Percentiles rank a stretch among this genome's conserved stretches.
phyloP scores from a whole-genome alignment of 441 rosid genomes.

The Breynia disticha region DNA sequence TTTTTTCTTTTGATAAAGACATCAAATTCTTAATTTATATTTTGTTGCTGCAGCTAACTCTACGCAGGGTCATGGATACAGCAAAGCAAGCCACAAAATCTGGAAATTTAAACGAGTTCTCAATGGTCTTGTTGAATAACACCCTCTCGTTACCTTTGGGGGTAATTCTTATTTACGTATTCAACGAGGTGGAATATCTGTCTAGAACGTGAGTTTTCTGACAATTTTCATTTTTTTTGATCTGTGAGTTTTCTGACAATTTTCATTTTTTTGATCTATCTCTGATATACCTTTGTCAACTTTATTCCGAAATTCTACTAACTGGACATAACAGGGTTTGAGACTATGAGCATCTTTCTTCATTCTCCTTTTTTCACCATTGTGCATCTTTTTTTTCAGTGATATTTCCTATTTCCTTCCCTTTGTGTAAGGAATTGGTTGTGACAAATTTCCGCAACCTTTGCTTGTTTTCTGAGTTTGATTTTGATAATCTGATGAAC shows the following conservation, averaged over 20 bases:
- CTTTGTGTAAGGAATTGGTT: no score
- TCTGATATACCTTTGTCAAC: no score
- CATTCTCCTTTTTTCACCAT: no score
- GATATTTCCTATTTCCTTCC: no score
- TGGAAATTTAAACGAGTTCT: slow-evolving; percentile 89
- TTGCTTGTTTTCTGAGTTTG: background rate
- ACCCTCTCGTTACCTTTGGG: slow-evolving; percentile 88
- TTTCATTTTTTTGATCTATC: no score
- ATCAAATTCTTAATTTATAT: background rate
- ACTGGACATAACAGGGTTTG: no score
- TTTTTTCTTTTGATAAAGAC: background rate
- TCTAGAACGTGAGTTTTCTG: slow-evolving; percentile 51
- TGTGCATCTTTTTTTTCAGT: no score
- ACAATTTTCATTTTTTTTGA: background rate
- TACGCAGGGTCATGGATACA: slow-evolving; percentile 90
- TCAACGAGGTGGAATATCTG: slow-evolving; percentile 86
- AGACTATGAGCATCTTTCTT: no score
- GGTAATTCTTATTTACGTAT: slow-evolving; percentile 53
- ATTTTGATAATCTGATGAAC: background rate
- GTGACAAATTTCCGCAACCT: background rate
- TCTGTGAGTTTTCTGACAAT: no score
- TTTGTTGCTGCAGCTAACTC: slow-evolving; percentile 61
- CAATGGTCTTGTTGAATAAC: slow-evolving; percentile 95
- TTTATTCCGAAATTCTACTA: no score
- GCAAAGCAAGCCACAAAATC: slow-evolving; percentile 88